A percentile compares a stretch with the other conserved stretches of the same genome.
Conservation (phyloP, 2,329 filamentous ascomycete genomes). For the Talaromyces sp. region DNA sequence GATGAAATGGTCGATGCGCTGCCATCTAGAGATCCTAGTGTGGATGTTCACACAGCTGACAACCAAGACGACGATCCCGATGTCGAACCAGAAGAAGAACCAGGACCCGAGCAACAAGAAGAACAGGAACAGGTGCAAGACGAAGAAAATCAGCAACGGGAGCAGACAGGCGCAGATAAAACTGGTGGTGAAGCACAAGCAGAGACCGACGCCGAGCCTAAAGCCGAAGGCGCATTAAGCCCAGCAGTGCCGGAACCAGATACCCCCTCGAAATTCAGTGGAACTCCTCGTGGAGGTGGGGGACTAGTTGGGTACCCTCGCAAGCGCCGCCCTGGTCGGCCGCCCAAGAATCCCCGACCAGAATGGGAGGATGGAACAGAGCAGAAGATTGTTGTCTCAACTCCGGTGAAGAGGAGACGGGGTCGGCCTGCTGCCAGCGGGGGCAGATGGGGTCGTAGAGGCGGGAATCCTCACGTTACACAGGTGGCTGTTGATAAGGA, state of each 20-base stretch:
- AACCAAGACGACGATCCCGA: conserved; percentile 30
- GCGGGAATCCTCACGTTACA: conserved; percentile 70
- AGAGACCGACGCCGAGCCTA: conserved; percentile 38
- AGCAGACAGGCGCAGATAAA: conserved; percentile 35
- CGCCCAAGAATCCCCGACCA: conserved; percentile 77
- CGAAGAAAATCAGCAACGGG: conserved; percentile 30
- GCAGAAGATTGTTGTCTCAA: conserved; percentile 41
- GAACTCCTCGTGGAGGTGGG: conserved; percentile 50
- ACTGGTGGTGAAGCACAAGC: conserved; percentile 28
- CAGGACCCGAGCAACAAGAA: conserved; percentile 43
- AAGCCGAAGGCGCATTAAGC: conserved; percentile 36
- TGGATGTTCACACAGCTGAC: conserved; percentile 34
- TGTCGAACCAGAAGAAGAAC: conserved; percentile 35
- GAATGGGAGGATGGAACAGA: conserved; percentile 65
- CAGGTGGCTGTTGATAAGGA: conserved; percentile 90
- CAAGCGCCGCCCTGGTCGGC: conserved; percentile 74
- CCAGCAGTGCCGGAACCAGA: conserved; percentile 40
- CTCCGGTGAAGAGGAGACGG: conserved; percentile 58
- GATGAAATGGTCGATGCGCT: conserved; percentile 44
- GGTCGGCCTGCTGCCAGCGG: conserved; percentile 54
- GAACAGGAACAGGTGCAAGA: background rate
- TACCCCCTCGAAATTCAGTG: conserved; percentile 43
- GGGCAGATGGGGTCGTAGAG: conserved; percentile 71
- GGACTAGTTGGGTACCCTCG: conserved; percentile 59
- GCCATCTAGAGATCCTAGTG: conserved; percentile 32